These are phyloP conservation scores for Entoloma clypeatum DNA, from an alignment of 1,284 basidiomycete species.

Conservation along the genomic window DNA sequence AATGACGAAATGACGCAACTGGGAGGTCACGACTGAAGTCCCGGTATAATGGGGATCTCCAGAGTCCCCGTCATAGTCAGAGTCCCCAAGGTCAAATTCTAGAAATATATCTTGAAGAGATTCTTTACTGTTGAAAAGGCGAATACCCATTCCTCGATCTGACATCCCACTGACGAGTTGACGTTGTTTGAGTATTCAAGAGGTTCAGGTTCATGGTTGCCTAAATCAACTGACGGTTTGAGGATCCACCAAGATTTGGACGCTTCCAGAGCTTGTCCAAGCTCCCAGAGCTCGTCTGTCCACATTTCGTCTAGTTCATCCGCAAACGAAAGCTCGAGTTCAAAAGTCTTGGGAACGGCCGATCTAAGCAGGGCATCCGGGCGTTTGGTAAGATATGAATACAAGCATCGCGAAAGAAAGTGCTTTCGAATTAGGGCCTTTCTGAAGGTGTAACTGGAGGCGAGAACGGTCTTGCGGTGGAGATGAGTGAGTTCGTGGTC, in stretches of 20 bases:
- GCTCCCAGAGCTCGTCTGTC: slow-evolving; percentile 90
- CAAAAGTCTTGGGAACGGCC: slow-evolving; percentile 79
- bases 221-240: slow-evolving; percentile 62
- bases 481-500: slow-evolving; percentile 69
- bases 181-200: slow-evolving; percentile 13
- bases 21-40: slow-evolving; percentile 76
- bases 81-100: slow-evolving; percentile 70
- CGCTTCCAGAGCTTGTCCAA: slow-evolving; percentile 60
- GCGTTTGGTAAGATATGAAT: slow-evolving; percentile 73
- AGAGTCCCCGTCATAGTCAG: slow-evolving; percentile 38
- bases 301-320: slow-evolving; percentile 96
- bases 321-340: slow-evolving; percentile 85
- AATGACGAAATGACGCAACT: slow-evolving; percentile 94
- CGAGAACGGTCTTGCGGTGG: slow-evolving; percentile 49
- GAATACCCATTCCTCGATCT: slow-evolving; percentile 92
- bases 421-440: slow-evolving; percentile 96
- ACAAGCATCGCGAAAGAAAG: slow-evolving; percentile 78
- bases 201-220: too few species aligned
- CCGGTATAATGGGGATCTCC: slow-evolving; percentile 24
- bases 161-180: slow-evolving; percentile 79
- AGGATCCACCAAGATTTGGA: slow-evolving; percentile 81
- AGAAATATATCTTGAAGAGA: slow-evolving; percentile 78
- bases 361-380: slow-evolving; percentile 49
- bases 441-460: slow-evolving; percentile 87
- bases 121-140: slow-evolving; percentile 82